These are phyloP conservation scores for Colletotrichum sp. DNA, from an alignment of 2,329 filamentous ascomycete genomes.

Conservation along the genomic window DNA sequence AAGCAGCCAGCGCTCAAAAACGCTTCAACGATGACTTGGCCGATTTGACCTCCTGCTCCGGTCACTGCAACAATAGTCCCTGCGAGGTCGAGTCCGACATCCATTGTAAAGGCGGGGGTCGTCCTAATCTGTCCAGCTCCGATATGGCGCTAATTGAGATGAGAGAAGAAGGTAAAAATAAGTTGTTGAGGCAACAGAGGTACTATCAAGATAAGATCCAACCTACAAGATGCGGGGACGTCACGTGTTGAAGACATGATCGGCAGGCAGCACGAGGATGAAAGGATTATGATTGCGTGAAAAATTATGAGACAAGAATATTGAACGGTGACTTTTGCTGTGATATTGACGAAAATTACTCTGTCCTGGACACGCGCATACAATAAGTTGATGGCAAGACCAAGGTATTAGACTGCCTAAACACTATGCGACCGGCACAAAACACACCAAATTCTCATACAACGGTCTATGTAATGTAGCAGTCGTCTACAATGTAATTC, in stretches of 20 bases:
- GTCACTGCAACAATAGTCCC: fast-evolving
- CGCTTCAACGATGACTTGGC: neutral
- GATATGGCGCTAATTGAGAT: no score
- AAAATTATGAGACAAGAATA: neutral
- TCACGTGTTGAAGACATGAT: neutral
- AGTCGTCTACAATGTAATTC: neutral
- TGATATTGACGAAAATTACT: no score
- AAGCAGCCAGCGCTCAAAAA: neutral
- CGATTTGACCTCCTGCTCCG: neutral
- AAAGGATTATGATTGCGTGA: fast-evolving
- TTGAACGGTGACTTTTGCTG: no score
- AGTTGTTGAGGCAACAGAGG: fast-evolving
- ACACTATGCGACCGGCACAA: neutral
- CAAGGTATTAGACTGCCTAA: no score
- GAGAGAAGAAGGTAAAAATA: no score
- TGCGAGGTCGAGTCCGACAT: neutral
- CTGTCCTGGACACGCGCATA: fast-evolving
- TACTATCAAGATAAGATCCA: neutral
- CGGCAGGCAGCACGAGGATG: fast-evolving
- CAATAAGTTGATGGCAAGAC: no score
- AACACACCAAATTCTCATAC: fast-evolving
- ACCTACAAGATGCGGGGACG: neutral
- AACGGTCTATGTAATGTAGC: fast-evolving
- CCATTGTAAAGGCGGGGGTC: neutral
- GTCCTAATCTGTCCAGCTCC: no score